phyloP scores from a whole-genome alignment of 768 basidiomycete species.

The Tulasnella sp. region DNA sequence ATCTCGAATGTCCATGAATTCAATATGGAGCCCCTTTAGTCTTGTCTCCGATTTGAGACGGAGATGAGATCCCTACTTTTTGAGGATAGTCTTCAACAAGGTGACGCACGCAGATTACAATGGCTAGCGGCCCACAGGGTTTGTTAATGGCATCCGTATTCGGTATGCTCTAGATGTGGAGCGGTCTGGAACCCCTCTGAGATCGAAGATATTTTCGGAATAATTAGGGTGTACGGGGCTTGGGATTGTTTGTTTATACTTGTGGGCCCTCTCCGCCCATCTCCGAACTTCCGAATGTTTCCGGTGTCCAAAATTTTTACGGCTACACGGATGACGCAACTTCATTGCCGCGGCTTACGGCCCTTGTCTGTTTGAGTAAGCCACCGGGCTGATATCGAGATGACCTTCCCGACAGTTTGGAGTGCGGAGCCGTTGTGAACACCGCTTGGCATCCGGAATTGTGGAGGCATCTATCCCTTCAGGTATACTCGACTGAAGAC shows the following conservation, averaged over 20 bases:
- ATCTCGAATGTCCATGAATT: neutral
- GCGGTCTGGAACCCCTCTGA: neutral
- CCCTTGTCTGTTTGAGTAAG: neutral
- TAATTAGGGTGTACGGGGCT: neutral
- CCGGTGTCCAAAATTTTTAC: neutral
- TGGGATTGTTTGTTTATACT: neutral
- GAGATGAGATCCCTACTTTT: neutral
- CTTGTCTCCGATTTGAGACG: neutral
- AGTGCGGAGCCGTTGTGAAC: neutral
- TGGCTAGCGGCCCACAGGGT: neutral
- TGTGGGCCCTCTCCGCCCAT: neutral
- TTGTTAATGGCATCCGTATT: neutral
- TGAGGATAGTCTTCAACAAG: neutral
- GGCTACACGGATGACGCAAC: neutral
- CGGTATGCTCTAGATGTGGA: neutral
- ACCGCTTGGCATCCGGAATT: neutral
- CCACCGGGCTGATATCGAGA: neutral
- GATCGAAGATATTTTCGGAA: neutral
- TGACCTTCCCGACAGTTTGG: neutral
- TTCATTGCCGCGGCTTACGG: neutral
- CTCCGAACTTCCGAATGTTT: no score
- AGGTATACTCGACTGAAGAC: neutral
- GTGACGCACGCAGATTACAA: neutral
- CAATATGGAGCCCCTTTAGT: neutral
- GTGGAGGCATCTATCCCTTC: no score